Percentiles rank a stretch among this genome's conserved stretches.
Evolutionary conservation across 1,284 basidiomycete genomes (phyloP).

Genomic region (Peniophora sp.): DNA sequence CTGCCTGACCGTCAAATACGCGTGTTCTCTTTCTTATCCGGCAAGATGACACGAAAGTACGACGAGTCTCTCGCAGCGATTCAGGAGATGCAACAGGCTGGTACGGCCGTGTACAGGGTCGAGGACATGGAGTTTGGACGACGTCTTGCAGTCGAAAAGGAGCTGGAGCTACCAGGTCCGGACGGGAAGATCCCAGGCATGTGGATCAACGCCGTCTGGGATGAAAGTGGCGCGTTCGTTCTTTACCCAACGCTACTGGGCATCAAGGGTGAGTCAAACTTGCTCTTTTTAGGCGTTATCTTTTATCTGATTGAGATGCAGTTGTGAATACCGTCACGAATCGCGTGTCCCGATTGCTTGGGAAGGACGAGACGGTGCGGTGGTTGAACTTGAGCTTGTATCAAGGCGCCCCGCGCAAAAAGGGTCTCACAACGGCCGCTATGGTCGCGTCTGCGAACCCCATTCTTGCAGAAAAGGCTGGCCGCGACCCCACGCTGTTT

Average conservation of each 20-base stretch:
- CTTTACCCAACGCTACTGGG: slow-evolving; percentile 92
- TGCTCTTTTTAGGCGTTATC: no score
- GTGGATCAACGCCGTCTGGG: slow-evolving; percentile 90
- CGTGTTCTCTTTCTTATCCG: slow-evolving; percentile 86
- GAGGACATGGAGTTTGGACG: slow-evolving; percentile 99
- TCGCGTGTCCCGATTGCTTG: slow-evolving; percentile 82
- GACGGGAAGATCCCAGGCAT: slow-evolving; percentile 62
- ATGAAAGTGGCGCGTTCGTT: slow-evolving; percentile 92
- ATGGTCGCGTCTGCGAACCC: slow-evolving; percentile 97
- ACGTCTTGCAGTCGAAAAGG: slow-evolving; percentile 85
- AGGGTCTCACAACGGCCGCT: slow-evolving; percentile 76
- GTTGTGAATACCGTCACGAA: slow-evolving; percentile 95
- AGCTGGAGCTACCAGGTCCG: slow-evolving; percentile 74
- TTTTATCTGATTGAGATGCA: slow-evolving; percentile 21
- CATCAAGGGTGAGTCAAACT: slow-evolving; percentile 73
- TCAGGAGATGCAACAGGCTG: slow-evolving; percentile 96
- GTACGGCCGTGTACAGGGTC: slow-evolving; percentile 82
- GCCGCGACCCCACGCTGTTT: slow-evolving; percentile 87
- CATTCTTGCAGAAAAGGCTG: slow-evolving; percentile 76
- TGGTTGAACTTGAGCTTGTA: slow-evolving; percentile 88
- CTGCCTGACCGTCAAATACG: slow-evolving; percentile 90
- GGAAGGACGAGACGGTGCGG: slow-evolving; percentile 91
- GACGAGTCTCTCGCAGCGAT: slow-evolving; percentile 91
- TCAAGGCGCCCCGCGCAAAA: slow-evolving; percentile 90
- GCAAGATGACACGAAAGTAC: slow-evolving; percentile 88